Conservation (phyloP, 805 yeast genomes). For the Metschnikowia vanudenii region DNA sequence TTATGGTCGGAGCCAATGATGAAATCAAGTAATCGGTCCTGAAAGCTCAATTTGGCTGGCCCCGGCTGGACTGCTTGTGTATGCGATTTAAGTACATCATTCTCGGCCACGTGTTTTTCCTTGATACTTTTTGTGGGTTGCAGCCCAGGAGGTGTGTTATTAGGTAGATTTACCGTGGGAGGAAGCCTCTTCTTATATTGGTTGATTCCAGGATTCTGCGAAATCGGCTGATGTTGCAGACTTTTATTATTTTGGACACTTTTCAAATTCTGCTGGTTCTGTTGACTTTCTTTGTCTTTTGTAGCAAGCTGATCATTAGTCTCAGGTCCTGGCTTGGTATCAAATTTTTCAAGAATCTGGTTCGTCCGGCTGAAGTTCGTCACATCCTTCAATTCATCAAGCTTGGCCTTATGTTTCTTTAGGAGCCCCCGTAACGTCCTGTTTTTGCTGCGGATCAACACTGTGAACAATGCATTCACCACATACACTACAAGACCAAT, state of each 20-base stretch:
- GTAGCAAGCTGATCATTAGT: not conserved
- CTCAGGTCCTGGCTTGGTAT: not conserved
- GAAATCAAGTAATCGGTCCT: conserved; percentile 38
- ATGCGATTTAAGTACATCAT: no score
- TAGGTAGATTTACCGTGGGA: conserved; percentile 5
- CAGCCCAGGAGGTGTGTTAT: not conserved
- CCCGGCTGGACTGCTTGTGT: not conserved
- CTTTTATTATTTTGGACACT: no score
- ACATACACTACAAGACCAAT: conserved; percentile 19
- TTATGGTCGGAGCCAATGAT: conserved; percentile 57
- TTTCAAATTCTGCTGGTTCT: not conserved
- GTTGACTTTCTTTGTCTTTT: not conserved
- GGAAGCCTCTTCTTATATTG: not conserved
- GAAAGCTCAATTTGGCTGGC: conserved; percentile 22
- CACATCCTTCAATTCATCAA: conserved; percentile 65
- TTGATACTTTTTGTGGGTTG: not conserved
- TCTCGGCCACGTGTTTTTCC: no score
- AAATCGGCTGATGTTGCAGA: no score
- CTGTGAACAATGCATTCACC: conserved; percentile 18
- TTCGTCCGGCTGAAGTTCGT: conserved; percentile 77
- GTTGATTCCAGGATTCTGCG: no score
- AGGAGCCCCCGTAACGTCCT: conserved; percentile 29
- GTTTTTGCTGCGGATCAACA: conserved; percentile 25
- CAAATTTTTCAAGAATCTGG: conserved; percentile 64
- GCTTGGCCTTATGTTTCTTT: conserved; percentile 49